Evolutionary conservation across 306 rosid genomes (phyloP).

Genomic region (Coriaria nepalensis): DNA sequence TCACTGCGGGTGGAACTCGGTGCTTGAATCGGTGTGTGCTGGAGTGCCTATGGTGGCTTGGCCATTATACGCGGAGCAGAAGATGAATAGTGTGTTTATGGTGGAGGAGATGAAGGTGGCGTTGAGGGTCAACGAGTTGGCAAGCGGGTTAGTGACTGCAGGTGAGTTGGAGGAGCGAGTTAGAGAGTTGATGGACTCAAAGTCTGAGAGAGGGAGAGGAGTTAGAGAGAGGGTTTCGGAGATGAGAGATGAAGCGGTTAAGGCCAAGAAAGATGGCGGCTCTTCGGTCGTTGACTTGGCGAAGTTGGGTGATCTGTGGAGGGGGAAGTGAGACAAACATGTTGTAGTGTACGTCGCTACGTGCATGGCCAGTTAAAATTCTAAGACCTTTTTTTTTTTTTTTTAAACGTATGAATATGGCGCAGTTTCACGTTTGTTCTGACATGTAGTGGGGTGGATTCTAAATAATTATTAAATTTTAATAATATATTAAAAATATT

Average conservation of each 20-base stretch:
- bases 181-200: constrained; percentile 28
- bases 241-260: constrained; percentile 10
- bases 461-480: too few relatives aligned
- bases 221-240: background rate
- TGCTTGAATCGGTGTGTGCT: constrained; percentile 29
- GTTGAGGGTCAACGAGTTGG: constrained; percentile 16
- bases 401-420: too few relatives aligned
- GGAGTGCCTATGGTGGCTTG: constrained; percentile 45
- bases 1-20: constrained; percentile 73
- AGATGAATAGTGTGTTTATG: constrained; percentile 20
- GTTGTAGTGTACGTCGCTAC: too few relatives aligned
- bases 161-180: constrained; percentile 33
- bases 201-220: constrained; percentile 13
- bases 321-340: too few relatives aligned
- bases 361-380: too few relatives aligned
- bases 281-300: too few relatives aligned
- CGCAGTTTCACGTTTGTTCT: too few relatives aligned
- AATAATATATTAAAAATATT: too few relatives aligned
- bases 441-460: too few relatives aligned
- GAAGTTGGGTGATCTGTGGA: too few relatives aligned
- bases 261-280: constrained; percentile 13
- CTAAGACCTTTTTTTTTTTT: too few relatives aligned
- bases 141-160: constrained; percentile 22
- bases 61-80: constrained; percentile 57
- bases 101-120: constrained; percentile 42